phyloP scores from a whole-genome alignment of 2,329 filamentous ascomycete species.

The Ophiostoma tasmaniense region DNA sequence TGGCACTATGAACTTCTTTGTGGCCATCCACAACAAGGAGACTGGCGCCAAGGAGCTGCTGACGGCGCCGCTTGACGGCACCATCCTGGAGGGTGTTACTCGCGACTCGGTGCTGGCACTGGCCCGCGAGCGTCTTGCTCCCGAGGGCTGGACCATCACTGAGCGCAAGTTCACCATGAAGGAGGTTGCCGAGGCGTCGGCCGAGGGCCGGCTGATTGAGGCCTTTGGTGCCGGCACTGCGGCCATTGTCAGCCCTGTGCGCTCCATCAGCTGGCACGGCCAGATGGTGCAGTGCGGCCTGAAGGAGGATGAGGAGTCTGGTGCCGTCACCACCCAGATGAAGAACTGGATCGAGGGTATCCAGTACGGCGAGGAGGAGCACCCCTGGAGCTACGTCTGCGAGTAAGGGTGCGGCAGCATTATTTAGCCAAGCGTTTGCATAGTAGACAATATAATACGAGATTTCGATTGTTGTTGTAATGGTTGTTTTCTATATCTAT shows the following conservation, averaged over 20 bases:
- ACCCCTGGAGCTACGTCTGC: slow-evolving; percentile 72
- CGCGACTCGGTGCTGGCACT: slow-evolving; percentile 83
- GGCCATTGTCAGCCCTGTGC: slow-evolving; percentile 83
- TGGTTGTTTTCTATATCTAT: not conserved
- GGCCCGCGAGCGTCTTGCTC: slow-evolving; percentile 71
- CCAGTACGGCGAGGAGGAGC: slow-evolving; percentile 89
- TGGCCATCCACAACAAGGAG: slow-evolving; percentile 72
- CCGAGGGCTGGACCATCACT: slow-evolving; percentile 77
- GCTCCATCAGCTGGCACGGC: slow-evolving; percentile 83
- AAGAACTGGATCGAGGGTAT: slow-evolving; percentile 95
- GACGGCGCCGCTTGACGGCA: slow-evolving; percentile 93
- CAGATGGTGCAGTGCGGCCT: slow-evolving; percentile 75
- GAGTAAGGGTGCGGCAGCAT: slow-evolving; percentile 17
- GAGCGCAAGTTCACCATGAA: slow-evolving; percentile 92
- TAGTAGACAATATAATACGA: not conserved
- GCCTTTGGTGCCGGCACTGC: slow-evolving; percentile 92
- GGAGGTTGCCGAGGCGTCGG: slow-evolving; percentile 70
- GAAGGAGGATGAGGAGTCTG: slow-evolving; percentile 72
- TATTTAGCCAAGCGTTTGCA: not conserved
- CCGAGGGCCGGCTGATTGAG: slow-evolving; percentile 81
- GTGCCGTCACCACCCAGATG: slow-evolving; percentile 75
- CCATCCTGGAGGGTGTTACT: slow-evolving; percentile 91
- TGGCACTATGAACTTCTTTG: slow-evolving; percentile 98
- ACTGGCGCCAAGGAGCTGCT: slow-evolving; percentile 86
- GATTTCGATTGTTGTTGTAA: not conserved